Base-by-base conservation (phyloP, 129 eudicot genomes). In the Rutidosis leptorrhynchoides region DNA sequence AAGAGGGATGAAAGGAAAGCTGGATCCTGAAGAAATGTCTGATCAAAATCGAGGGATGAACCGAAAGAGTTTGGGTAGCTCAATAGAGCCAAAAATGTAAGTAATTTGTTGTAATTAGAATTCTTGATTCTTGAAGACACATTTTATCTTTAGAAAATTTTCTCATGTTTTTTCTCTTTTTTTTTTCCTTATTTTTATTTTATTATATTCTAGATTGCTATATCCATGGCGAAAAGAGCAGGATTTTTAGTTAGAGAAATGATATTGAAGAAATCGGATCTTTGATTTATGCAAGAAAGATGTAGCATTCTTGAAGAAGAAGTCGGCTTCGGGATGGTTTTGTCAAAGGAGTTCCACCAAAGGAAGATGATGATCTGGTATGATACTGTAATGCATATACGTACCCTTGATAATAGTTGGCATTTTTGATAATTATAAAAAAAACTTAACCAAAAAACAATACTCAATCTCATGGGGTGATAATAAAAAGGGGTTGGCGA, bases 291-390 rank as follows among this genome's bases (percentile, higher is more conserved):
- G 87, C 87, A 88, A 76, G 96, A 85, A 32, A 65, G 96, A 33
- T 93, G 96, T 71, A 60, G 75, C 70, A 75, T 88, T 25, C 87
- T 93, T 16, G 98, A 88, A 70, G 98, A 85, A 77, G 98, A 88
- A 74, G 80, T 56, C 80, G 88, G 77, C 87, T 88, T 55, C 80
- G 96, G 8, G 95, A 88, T 46, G 91, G 96, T 52, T 78, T 85
- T 66, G 84, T 46, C 45, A 83, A 88, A 45, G 96, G 86, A 58
- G 69, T 84, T 29, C 77, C 75, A 58, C 97, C 94, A 0, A 96
- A 92, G 22, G 98, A 92, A 64, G 98, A 92, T 74, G n/a, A n/a
- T n/a, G 96, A 92, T 80, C 62, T 92, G 96, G 98, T 91, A 85
- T 58, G n/a, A 61, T 6, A 25, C 22, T 49, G 4, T 16, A 11